Evolutionary conservation across 1,284 basidiomycete genomes (phyloP).

Genomic region (Ceraceosorus guamensis): DNA sequence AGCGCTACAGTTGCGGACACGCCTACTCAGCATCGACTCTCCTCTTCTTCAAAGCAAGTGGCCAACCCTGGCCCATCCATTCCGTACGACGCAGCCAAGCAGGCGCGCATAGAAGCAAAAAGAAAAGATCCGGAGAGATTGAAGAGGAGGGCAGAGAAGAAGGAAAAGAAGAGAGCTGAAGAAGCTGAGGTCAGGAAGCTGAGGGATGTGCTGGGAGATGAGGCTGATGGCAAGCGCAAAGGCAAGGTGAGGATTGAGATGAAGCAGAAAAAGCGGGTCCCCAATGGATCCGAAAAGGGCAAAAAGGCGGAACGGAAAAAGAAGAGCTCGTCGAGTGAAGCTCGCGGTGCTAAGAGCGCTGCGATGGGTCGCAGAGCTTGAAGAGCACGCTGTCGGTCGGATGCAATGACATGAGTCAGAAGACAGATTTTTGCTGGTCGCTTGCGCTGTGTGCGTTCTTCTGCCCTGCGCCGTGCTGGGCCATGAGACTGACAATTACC

Average conservation of each 20-base stretch:
- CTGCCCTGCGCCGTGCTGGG: no score
- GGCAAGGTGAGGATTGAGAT: slow-evolving; percentile 3
- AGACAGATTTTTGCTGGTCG: not conserved
- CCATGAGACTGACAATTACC: no score
- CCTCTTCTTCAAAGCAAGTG: slow-evolving; percentile 10
- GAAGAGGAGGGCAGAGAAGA: slow-evolving; percentile 39
- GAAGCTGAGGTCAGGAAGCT: not conserved
- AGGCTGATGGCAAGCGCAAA: no score
- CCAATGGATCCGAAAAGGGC: not conserved
- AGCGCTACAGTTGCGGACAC: slow-evolving; percentile 3
- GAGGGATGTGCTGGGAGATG: no score
- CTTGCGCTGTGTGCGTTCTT: no score
- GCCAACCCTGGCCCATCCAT: slow-evolving; percentile 11
- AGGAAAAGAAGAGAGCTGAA: slow-evolving; percentile 25
- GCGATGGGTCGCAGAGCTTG: not conserved
- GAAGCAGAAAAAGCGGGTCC: not conserved
- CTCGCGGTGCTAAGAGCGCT: slow-evolving; percentile 6
- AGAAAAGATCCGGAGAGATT: slow-evolving; percentile 33
- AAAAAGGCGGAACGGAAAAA: slow-evolving; percentile 19
- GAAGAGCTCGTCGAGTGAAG: slow-evolving; percentile 16
- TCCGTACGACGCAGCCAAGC: slow-evolving; percentile 25
- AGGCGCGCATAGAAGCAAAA: slow-evolving; percentile 36
- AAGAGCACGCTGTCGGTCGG: not conserved
- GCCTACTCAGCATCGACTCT: slow-evolving; percentile 6
- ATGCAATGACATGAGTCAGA: not conserved